A percentile compares a stretch with the other conserved stretches of the same genome.
phyloP scores from a whole-genome alignment of 352 stramenopile species.

The Globisporangium megalacanthum region DNA sequence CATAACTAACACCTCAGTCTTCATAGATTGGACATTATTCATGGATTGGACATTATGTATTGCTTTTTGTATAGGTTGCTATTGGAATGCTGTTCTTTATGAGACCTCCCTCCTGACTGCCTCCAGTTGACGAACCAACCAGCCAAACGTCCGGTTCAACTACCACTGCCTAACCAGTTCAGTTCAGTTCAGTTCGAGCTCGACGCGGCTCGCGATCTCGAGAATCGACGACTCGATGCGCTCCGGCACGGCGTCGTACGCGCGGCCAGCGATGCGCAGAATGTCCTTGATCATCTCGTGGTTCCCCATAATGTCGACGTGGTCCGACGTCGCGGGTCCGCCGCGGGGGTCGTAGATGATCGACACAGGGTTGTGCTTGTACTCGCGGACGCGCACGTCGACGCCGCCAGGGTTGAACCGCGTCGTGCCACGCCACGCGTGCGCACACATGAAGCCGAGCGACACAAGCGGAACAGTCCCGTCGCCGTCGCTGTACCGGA shows the following conservation, averaged over 20 bases:
- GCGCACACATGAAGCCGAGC: constrained; percentile 93
- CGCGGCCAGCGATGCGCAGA: constrained; percentile 46
- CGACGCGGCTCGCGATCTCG: constrained; percentile 56
- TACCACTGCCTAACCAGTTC: background rate
- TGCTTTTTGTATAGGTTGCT: no score
- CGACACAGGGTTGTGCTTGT: constrained; percentile 67
- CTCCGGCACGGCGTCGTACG: constrained; percentile 68
- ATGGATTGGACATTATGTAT: no score
- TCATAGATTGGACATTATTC: no score
- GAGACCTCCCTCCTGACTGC: no score
- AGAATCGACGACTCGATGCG: constrained; percentile 65
- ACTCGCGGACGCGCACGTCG: constrained; percentile 83
- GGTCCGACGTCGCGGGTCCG: constrained; percentile 78
- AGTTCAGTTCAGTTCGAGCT: constrained; percentile 7
- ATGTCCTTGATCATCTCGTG: constrained; percentile 83
- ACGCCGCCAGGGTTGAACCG: constrained; percentile 85
- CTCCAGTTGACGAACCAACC: no score
- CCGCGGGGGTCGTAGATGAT: constrained; percentile 68
- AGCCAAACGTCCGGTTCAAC: background rate
- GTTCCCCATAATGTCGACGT: constrained; percentile 96
- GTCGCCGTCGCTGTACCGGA: constrained; percentile 90
- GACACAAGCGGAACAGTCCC: constrained; percentile 90
- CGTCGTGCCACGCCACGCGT: constrained; percentile 65
- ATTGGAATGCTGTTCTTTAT: no score
- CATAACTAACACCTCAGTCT: no score